Percentiles rank a stretch among this genome's conserved stretches.
Conservation (phyloP, 176 grass and related monocot species). For the Aegilops bicornis region DNA sequence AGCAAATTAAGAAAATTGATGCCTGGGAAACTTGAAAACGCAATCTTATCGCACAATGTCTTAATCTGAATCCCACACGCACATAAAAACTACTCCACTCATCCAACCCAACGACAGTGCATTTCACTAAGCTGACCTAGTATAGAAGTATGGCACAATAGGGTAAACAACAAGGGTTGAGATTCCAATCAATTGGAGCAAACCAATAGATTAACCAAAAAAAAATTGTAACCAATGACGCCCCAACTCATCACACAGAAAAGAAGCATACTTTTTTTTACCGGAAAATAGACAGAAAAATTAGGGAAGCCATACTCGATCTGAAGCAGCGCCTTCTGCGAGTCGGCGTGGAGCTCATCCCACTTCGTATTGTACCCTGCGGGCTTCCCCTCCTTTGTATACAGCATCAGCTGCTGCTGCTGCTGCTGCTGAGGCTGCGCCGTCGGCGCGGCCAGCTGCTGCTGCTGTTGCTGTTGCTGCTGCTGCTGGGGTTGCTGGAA, state of each 20-base stretch:
- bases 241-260: not conserved
- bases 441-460: constrained; percentile 10
- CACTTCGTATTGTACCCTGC: constrained; percentile 78
- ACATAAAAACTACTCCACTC: not conserved
- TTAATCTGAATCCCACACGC: not conserved
- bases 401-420: constrained; percentile 55
- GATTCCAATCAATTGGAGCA: not conserved
- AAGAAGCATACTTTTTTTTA: constrained; percentile 4
- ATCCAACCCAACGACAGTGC: not conserved
- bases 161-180: not conserved
- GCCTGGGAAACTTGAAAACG: not conserved
- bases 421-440: constrained; percentile 38
- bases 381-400: constrained; percentile 56
- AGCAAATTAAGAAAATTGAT: not conserved
- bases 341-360: constrained; percentile 75
- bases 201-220: not conserved
- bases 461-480: constrained; percentile 29
- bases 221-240: not conserved
- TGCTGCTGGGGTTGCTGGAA: constrained; percentile 50
- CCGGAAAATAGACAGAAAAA: not conserved
- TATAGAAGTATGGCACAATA: not conserved
- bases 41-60: not conserved
- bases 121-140: not conserved
- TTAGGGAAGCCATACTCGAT: constrained; percentile 63
- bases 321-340: constrained; percentile 76